These are phyloP conservation scores for Glonium stellatum DNA, from an alignment of 495 filamentous ascomycete species.

Conservation along the genomic window DNA sequence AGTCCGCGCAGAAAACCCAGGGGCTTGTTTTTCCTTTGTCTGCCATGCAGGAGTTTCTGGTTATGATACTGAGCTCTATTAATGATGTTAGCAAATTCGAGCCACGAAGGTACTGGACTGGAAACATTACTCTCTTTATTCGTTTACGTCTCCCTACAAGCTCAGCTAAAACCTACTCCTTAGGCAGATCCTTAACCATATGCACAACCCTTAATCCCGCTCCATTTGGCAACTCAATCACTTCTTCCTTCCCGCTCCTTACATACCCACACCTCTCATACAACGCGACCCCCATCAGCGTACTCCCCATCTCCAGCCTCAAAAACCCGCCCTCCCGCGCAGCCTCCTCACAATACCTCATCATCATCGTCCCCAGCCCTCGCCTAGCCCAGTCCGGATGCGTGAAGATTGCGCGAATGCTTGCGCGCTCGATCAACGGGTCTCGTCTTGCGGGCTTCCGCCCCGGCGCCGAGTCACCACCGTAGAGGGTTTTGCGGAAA, in stretches of 20 bases:
- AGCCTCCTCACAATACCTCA: slow-evolving; percentile 23
- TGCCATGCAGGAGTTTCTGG: no score
- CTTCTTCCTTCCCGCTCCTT: slow-evolving; percentile 21
- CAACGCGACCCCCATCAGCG: slow-evolving; percentile 20
- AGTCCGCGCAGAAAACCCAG: no score
- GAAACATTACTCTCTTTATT: no score
- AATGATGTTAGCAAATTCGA: no score
- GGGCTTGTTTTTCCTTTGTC: no score
- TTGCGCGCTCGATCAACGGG: slow-evolving; percentile 12
- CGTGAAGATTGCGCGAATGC: slow-evolving; percentile 25
- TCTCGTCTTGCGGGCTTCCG: slow-evolving; percentile 16
- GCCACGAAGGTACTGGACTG: no score
- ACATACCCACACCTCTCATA: slow-evolving; percentile 27
- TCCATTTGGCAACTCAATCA: slow-evolving; percentile 21
- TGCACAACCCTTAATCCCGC: slow-evolving; percentile 24
- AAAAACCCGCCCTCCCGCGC: slow-evolving; percentile 17
- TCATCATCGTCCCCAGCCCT: slow-evolving; percentile 25
- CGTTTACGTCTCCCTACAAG: no score
- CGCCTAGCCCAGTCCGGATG: slow-evolving; percentile 16
- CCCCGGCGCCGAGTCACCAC: slow-evolving; percentile 20
- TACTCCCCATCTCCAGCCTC: slow-evolving; percentile 25
- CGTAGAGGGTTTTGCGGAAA: slow-evolving; percentile 22
- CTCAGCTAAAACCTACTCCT: no score
- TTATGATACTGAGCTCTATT: no score
- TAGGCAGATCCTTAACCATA: slow-evolving; percentile 19